A percentile compares a stretch with the other conserved stretches of the same genome.
Conservation (phyloP, 176 grass and related monocot genomes). For the Phoenix dactylifera region DNA sequence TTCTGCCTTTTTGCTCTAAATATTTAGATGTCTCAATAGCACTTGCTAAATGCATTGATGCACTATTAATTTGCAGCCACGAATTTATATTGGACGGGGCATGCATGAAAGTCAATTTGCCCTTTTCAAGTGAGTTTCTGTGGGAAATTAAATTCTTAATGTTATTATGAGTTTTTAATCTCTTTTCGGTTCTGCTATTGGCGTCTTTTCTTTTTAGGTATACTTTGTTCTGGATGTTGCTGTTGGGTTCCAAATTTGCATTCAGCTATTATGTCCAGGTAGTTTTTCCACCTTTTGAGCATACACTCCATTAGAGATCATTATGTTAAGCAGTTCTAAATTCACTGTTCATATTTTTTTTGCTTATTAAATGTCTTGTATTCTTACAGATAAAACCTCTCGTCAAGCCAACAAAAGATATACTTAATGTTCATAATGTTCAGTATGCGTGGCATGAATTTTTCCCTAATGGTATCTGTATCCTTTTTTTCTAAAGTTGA, state of each 20-base stretch:
- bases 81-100: conserved; percentile 96
- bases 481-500: neutral
- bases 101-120: conserved; percentile 90
- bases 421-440: conserved; percentile 78
- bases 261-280: conserved; percentile 95
- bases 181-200: no score
- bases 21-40: neutral
- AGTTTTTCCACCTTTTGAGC: conserved; percentile 19
- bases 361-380: conserved; percentile 1
- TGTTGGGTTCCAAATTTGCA: conserved; percentile 72
- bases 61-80: conserved; percentile 38
- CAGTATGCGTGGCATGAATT: conserved; percentile 92
- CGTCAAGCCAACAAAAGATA: conserved; percentile 82
- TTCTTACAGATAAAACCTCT: conserved; percentile 83
- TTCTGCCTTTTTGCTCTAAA: neutral
- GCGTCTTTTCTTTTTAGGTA: conserved; percentile 46
- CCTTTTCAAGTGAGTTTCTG: conserved; percentile 79
- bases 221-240: conserved; percentile 76
- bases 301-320: neutral
- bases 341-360: neutral
- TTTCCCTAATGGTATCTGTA: conserved; percentile 68
- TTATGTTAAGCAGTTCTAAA: no score
- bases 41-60: conserved; percentile 12
- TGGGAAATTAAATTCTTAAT: neutral
- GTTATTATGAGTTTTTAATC: no score